A percentile compares a stretch with the other conserved stretches of the same genome.
Conservation (phyloP, 106 monocot species). For the Acorus calamus region DNA sequence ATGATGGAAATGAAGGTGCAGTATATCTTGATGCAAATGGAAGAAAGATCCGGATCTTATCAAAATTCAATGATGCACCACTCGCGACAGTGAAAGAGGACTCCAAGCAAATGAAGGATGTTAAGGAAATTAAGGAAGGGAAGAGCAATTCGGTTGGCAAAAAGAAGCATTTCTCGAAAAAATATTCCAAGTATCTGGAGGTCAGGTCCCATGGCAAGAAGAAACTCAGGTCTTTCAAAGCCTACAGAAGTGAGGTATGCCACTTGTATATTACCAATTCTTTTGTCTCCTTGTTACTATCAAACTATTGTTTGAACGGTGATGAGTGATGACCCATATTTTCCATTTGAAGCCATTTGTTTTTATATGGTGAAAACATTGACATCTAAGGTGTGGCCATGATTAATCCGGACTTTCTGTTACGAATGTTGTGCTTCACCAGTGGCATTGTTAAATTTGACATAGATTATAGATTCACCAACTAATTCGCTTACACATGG, state of each 20-base stretch:
- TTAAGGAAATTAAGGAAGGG: constrained; percentile 13
- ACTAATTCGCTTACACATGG: no score
- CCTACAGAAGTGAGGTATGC: constrained; percentile 33
- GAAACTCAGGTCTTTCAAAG: constrained; percentile 21
- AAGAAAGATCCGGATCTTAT: constrained; percentile 71
- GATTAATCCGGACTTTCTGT: no score
- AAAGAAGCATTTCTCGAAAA: constrained; percentile 11
- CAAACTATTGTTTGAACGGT: no score
- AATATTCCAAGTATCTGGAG: constrained; percentile 24
- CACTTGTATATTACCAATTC: neutral
- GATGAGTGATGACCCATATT: no score
- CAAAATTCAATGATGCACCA: constrained; percentile 30
- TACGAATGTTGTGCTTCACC: no score
- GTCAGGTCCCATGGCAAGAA: constrained; percentile 27
- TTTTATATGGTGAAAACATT: no score
- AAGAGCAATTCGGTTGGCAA: constrained; percentile 12
- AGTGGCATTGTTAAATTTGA: no score
- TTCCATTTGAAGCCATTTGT: no score
- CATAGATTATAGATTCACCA: no score
- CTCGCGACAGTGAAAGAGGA: constrained; percentile 9
- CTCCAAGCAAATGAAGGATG: constrained; percentile 8
- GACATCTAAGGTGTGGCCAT: no score
- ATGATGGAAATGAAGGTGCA: constrained; percentile 29
- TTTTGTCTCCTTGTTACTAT: neutral
- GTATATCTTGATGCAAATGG: constrained; percentile 88